Percentiles rank a stretch among this genome's conserved stretches.
These are phyloP conservation scores for Yamadazyma triangularis DNA, from an alignment of 1,139 yeast species.

Conservation along the genomic window DNA sequence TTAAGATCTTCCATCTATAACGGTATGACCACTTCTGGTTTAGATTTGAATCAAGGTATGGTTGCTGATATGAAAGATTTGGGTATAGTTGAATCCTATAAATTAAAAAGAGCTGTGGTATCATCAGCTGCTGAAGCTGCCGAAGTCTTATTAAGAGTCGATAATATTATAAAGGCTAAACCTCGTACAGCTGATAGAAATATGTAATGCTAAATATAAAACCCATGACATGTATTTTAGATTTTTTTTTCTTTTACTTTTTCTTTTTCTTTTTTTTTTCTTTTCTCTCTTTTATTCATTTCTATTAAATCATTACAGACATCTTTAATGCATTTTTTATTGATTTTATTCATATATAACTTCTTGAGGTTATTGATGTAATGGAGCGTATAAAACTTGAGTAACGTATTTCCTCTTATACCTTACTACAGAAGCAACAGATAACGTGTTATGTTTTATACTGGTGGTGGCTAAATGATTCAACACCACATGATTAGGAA, in stretches of 20 bases:
- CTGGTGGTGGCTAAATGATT: constrained; percentile 48
- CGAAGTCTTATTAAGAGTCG: constrained; percentile 90
- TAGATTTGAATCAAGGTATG: constrained; percentile 77
- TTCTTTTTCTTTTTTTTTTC: no score
- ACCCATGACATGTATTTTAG: background rate
- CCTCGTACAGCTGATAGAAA: constrained; percentile 95
- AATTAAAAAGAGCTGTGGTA: constrained; percentile 92
- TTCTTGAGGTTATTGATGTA: constrained; percentile 24
- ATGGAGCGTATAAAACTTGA: constrained; percentile 47
- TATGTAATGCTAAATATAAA: constrained; percentile 15
- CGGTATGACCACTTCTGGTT: constrained; percentile 88
- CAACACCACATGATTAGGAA: constrained; percentile 46
- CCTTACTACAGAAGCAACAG: constrained; percentile 46
- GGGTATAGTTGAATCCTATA: constrained; percentile 90
- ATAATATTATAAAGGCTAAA: constrained; percentile 92
- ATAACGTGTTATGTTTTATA: constrained; percentile 45
- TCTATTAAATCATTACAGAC: no score
- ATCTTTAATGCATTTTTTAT: no score
- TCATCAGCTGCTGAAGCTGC: constrained; percentile 96
- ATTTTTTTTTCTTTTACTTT: background rate
- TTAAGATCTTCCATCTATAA: constrained; percentile 89
- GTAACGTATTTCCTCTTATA: constrained; percentile 47
- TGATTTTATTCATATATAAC: background rate
- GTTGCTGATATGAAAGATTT: constrained; percentile 92
- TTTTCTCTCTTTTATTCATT: no score